These are phyloP conservation scores for Paraconiothyrium sp. DNA, from an alignment of 2,329 filamentous ascomycete genomes.

Conservation along the genomic window DNA sequence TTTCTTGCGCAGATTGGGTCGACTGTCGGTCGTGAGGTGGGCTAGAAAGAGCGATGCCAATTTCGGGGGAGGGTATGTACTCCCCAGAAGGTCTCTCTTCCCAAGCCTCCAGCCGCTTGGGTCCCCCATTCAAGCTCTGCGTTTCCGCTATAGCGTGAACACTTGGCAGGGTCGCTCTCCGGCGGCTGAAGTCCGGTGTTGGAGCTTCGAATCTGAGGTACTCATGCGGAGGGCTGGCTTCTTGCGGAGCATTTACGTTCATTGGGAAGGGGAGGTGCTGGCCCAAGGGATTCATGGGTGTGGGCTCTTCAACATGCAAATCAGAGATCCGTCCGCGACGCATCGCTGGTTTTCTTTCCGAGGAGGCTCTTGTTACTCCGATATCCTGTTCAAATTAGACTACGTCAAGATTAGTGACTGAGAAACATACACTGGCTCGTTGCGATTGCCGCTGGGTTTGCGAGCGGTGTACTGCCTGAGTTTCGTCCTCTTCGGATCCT, in stretches of 20 bases:
- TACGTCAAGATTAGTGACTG: not conserved
- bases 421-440: slow-evolving; percentile 45
- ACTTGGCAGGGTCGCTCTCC: slow-evolving; percentile 49
- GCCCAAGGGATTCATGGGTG: slow-evolving; percentile 47
- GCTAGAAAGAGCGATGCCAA: slow-evolving; percentile 49
- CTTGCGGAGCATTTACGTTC: slow-evolving; percentile 52
- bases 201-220: slow-evolving; percentile 46
- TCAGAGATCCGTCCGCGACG: slow-evolving; percentile 45
- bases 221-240: slow-evolving; percentile 44
- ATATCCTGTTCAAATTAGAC: slow-evolving; percentile 39
- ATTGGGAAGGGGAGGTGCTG: slow-evolving; percentile 52
- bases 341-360: slow-evolving; percentile 31
- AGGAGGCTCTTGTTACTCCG: slow-evolving; percentile 36
- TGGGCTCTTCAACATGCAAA: slow-evolving; percentile 42
- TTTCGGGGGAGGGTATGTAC: slow-evolving; percentile 38
- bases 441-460: slow-evolving; percentile 34
- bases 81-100: slow-evolving; percentile 42
- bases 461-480: slow-evolving; percentile 20
- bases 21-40: slow-evolving; percentile 28
- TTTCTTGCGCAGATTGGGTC: slow-evolving; percentile 31
- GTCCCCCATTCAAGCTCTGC: slow-evolving; percentile 39
- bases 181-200: slow-evolving; percentile 33
- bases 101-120: slow-evolving; percentile 35
- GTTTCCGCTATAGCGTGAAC: slow-evolving; percentile 37
- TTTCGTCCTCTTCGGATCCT: slow-evolving; percentile 32